A percentile compares a stretch with the other conserved stretches of the same genome.
phyloP scores from a whole-genome alignment of 106 monocot species.

The Dendrobium officinale region DNA sequence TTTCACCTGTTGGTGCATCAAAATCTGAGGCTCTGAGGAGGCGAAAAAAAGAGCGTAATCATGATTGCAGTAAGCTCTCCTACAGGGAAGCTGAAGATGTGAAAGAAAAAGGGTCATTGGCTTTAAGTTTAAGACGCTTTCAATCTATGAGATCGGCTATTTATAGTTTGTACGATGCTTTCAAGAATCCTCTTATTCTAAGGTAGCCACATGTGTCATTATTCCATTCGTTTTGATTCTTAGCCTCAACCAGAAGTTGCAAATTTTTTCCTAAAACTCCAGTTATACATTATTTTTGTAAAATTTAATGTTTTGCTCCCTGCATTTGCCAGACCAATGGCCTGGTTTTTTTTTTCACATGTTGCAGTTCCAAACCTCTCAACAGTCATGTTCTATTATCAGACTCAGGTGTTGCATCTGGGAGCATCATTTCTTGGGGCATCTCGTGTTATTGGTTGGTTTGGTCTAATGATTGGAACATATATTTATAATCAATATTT shows the following conservation, averaged over 20 bases:
- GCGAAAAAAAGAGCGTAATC: slow-evolving; percentile 20
- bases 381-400: slow-evolving; percentile 81
- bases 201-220: slow-evolving; percentile 32
- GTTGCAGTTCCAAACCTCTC: slow-evolving; percentile 71
- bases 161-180: slow-evolving; percentile 38
- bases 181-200: slow-evolving; percentile 51
- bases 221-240: not conserved
- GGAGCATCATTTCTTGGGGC: slow-evolving; percentile 75
- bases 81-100: slow-evolving; percentile 16
- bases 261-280: not conserved
- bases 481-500: slow-evolving; percentile 58
- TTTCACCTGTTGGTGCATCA: slow-evolving; percentile 10
- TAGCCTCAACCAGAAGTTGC: not conserved
- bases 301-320: not conserved
- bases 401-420: slow-evolving; percentile 63
- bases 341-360: slow-evolving; percentile 79
- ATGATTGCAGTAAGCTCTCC: slow-evolving; percentile 8
- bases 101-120: slow-evolving; percentile 11
- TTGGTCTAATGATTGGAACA: slow-evolving; percentile 69
- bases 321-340: slow-evolving; percentile 58
- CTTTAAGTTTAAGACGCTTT: slow-evolving; percentile 12
- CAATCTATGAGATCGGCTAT: slow-evolving; percentile 44
- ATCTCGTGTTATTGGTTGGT: slow-evolving; percentile 76
- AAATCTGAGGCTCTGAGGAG: slow-evolving; percentile 22
- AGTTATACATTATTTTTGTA: not conserved